Base-by-base conservation (phyloP, 352 stramenopile species). In the Phytophthora cactorum region DNA sequence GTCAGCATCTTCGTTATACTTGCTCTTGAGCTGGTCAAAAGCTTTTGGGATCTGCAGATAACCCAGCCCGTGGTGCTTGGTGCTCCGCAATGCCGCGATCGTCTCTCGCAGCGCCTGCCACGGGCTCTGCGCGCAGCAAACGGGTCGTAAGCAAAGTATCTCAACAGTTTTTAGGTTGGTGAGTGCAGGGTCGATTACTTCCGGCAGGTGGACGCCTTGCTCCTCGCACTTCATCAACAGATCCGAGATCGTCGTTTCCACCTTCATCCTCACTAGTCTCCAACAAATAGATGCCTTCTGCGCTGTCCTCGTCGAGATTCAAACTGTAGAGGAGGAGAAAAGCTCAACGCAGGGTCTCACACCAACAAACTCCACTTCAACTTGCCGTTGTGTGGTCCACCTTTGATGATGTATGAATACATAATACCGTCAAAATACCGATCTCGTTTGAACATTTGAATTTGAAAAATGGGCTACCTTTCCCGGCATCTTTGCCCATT, bases 211-310 rank as follows among this genome's bases (percentile, higher is more conserved):
- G 17, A 91, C 45, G 43, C 66, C 58, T 28, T 81, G 52, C 45
- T 88, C 63, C 55, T 92, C 80, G 59, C 83, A 92, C 66, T 87
- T 81, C 63, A 88, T 75, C 29, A 93, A 43, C 17, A 92, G 64
- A 32, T 92, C 86, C 32, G 80, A 88, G 10, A 93, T 72, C 44
- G 80, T 59, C 17, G 68, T 55, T 47, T 89, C 74, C 44, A 63
- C 68, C 49, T 90, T 85, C 86, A 93, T 90, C 28, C 28, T 54
- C 12, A 10, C 15, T 22, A 28, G 10, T 4, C 2, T 63, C 7
- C 11, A 50, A 45, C 22, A 5, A 22, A 14, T 59, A 36, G 28
- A 22, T 22, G 28, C n/a, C 29, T 10, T 17, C 12, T 41, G 7
- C 22, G 17, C 10, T 56, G 50, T 2, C 32, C 15, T 2, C 28